Conservation (phyloP, 2,329 filamentous ascomycete genomes). For the Mycosphaerella arachidis region DNA sequence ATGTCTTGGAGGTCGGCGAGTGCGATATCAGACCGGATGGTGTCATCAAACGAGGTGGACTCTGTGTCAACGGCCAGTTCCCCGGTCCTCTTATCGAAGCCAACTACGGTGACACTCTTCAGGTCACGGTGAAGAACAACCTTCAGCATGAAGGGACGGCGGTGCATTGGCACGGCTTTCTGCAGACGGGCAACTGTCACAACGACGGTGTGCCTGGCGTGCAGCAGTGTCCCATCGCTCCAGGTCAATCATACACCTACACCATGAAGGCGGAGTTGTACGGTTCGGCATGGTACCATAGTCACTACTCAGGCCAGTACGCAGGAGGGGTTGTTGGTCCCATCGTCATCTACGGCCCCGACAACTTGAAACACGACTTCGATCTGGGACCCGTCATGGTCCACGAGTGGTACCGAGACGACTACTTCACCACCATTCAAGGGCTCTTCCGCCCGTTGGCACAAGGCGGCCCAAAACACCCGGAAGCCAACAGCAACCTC, state of each 20-base stretch:
- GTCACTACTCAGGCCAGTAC: slow-evolving; percentile 53
- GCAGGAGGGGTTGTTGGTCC: slow-evolving; percentile 55
- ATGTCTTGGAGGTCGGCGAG: not conserved
- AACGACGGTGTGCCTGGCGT: slow-evolving; percentile 28
- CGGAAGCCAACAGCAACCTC: slow-evolving; percentile 7
- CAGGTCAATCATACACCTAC: slow-evolving; percentile 15
- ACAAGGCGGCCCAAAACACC: slow-evolving; percentile 25
- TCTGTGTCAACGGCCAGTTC: slow-evolving; percentile 53
- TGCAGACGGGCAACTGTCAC: slow-evolving; percentile 33
- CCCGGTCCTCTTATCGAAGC: slow-evolving; percentile 46
- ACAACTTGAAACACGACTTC: slow-evolving; percentile 55
- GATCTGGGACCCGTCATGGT: slow-evolving; percentile 57
- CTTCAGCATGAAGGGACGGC: slow-evolving; percentile 37
- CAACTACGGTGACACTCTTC: slow-evolving; percentile 29
- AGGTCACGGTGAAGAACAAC: slow-evolving; percentile 35
- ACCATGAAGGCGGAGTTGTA: slow-evolving; percentile 40
- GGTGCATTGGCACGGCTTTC: slow-evolving; percentile 42
- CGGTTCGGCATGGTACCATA: slow-evolving; percentile 50
- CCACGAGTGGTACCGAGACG: slow-evolving; percentile 51
- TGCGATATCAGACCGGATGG: slow-evolving; percentile 1
- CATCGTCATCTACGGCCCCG: slow-evolving; percentile 58
- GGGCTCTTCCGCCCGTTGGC: slow-evolving; percentile 19
- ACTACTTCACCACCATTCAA: slow-evolving; percentile 2
- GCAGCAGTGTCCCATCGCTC: slow-evolving; percentile 22
- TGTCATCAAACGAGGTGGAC: not conserved